Conservation (phyloP, 495 filamentous ascomycete species). For the Apodospora peruviana region DNA sequence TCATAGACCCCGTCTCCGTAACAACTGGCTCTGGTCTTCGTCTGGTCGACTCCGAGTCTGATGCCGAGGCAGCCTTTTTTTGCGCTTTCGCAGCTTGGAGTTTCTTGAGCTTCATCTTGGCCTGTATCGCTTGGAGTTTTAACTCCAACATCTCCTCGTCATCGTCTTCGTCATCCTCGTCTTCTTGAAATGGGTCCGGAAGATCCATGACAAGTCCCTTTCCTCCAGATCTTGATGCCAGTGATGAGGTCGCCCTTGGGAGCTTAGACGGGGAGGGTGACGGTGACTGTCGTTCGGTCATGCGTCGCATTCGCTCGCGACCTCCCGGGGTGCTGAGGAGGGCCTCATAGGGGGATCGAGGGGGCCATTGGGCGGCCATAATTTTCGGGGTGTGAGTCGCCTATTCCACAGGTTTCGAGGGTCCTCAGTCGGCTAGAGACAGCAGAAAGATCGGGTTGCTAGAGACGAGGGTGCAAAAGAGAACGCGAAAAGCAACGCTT, state of each 20-base stretch:
- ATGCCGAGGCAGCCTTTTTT: conserved; percentile 20
- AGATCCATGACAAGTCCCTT: too few relatives aligned
- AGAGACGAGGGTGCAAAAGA: background rate
- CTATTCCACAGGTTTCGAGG: background rate
- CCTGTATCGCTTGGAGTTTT: conserved; percentile 78
- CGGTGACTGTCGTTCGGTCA: conserved; percentile 56
- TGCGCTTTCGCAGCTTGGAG: conserved; percentile 57
- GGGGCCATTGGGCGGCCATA: conserved; percentile 66
- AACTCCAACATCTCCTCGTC: conserved; percentile 87
- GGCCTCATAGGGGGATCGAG: conserved; percentile 77
- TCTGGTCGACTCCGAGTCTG: conserved; percentile 16
- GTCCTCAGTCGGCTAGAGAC: background rate
- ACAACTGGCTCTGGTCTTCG: conserved; percentile 12
- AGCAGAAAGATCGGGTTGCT: background rate
- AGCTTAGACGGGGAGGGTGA: conserved; percentile 54
- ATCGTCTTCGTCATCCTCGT: conserved; percentile 55
- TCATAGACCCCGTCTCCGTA: conserved; percentile 9
- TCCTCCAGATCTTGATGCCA: conserved; percentile 11
- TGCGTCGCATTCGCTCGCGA: conserved; percentile 61
- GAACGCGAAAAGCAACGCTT: background rate
- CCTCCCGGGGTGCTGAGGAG: conserved; percentile 77
- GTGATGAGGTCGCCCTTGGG: conserved; percentile 14
- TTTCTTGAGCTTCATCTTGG: conserved; percentile 82
- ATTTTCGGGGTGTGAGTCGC: background rate
- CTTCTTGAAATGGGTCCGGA: background rate